Base-by-base conservation (phyloP, 2,329 filamentous ascomycete genomes). In the Aspergillus cejpii region DNA sequence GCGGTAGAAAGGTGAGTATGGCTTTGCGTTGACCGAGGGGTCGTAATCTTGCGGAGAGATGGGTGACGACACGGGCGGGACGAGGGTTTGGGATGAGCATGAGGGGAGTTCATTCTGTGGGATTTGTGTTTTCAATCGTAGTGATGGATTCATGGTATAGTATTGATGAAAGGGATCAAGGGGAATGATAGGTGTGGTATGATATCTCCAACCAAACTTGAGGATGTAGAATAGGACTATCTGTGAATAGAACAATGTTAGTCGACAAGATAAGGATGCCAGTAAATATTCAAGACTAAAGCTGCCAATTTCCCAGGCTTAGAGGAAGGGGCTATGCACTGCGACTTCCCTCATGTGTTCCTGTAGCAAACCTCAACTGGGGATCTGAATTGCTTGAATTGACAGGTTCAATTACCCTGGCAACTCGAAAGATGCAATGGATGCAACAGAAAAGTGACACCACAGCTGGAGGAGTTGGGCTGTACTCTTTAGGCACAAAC, bases 1-100 rank as follows among this genome's bases (percentile, higher is more conserved):
- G 20, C 61, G 62, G 51, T 72, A 72, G 54, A 72, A 72, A 1
- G 69, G 68, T 1, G 68, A 71, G 44, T 52, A 66, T 11, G 68
- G 65, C 47, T 70, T 70, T 45, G 68, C 67, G 29, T 62, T 65
- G 39, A 59, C 48, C 10, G 53, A 61, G 2, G 68, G 68, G 48
- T 71, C 64, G 54, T 64, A 71, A 5, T 71, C 66, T 31, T 41
- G 41, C 10, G 23, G 23, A 12, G 31, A 34, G 7, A 11, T 34
- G 14, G 31, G 31, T 1, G 31, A 34, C 11, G 15, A 5, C 31
- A 34, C 31, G 15, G 31, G 31, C 14, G 31, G 31, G 31, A 34
- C 31, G 11, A 34, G 31, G 11, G 31, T 34, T 17, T 34, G 15
- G 31, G 31, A 34, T 10, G 31, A 34, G 31, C 31, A 34, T 12